Conservation (phyloP, 768 basidiomycete genomes). For the Boletellus ananas region DNA sequence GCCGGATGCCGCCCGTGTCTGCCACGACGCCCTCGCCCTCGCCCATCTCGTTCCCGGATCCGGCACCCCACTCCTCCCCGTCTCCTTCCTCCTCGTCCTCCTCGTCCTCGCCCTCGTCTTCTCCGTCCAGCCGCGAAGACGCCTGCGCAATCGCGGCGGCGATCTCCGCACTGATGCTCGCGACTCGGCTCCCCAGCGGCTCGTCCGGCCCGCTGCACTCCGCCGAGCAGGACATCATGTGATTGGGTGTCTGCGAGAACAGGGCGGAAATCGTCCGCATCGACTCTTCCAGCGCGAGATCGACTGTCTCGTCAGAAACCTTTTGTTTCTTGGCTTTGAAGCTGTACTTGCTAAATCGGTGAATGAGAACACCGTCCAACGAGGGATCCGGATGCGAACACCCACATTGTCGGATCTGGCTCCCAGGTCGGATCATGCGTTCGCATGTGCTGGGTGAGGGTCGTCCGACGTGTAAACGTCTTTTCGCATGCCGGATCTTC, state of each 20-base stretch:
- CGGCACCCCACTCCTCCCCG: slow-evolving; percentile 33
- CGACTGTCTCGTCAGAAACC: slow-evolving; percentile 48
- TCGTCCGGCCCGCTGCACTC: slow-evolving; percentile 35
- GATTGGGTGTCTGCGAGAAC: slow-evolving; percentile 46
- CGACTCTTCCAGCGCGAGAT: slow-evolving; percentile 64
- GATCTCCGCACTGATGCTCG: slow-evolving; percentile 77
- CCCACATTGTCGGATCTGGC: slow-evolving; percentile 78
- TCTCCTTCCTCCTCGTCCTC: slow-evolving; percentile 39
- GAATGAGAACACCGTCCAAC: slow-evolving; percentile 14
- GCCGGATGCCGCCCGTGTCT: slow-evolving; percentile 61
- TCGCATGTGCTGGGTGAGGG: slow-evolving; percentile 82
- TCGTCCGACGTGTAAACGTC: slow-evolving; percentile 83
- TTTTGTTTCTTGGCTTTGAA: slow-evolving; percentile 71
- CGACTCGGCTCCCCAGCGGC: slow-evolving; percentile 59
- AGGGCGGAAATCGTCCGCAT: slow-evolving; percentile 73
- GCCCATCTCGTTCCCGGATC: slow-evolving; percentile 49
- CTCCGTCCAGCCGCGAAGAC: slow-evolving; percentile 56
- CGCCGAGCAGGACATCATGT: slow-evolving; percentile 29
- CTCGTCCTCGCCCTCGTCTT: slow-evolving; percentile 40
- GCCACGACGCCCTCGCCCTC: slow-evolving; percentile 50
- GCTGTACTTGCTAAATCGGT: slow-evolving; percentile 58
- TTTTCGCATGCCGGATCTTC: slow-evolving; percentile 80
- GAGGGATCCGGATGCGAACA: slow-evolving; percentile 11
- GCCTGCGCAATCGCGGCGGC: slow-evolving; percentile 78
- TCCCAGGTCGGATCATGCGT: slow-evolving; percentile 84